These are phyloP conservation scores for Rosa hybrid DNA, from an alignment of 331 rosid genomes.

Conservation along the genomic window DNA sequence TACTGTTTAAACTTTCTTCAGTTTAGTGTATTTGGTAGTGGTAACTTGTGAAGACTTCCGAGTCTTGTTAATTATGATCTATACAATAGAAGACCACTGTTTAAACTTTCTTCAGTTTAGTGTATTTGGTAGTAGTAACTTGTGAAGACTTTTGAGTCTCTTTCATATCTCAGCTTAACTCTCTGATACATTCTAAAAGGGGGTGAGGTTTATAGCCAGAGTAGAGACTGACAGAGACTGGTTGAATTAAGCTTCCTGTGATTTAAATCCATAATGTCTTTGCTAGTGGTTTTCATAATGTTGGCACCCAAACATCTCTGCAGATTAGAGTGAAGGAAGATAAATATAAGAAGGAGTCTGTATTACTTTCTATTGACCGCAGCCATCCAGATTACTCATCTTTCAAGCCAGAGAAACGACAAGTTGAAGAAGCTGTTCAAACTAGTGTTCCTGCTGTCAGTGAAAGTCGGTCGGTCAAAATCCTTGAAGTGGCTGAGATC, in stretches of 20 bases:
- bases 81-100: background rate
- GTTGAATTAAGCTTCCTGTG: background rate
- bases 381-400: conserved; percentile 73
- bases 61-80: background rate
- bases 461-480: conserved; percentile 51
- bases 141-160: background rate
- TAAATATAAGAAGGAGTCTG: conserved; percentile 74
- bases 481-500: conserved; percentile 81
- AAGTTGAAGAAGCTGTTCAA: conserved; percentile 60
- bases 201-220: background rate
- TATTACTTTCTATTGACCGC: conserved; percentile 55
- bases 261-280: background rate
- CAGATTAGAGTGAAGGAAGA: conserved; percentile 90
- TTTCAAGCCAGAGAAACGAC: conserved; percentile 83
- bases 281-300: conserved; percentile 11
- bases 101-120: background rate
- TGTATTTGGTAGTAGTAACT: too few species aligned
- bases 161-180: background rate
- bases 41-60: background rate
- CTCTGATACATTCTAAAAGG: background rate
- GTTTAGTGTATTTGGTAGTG: background rate
- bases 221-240: background rate
- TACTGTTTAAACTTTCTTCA: background rate
- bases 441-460: conserved; percentile 41
- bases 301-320: background rate